These are phyloP conservation scores for Salmacisia buchloeana DNA, from an alignment of 1,284 basidiomycete species.

Conservation along the genomic window DNA sequence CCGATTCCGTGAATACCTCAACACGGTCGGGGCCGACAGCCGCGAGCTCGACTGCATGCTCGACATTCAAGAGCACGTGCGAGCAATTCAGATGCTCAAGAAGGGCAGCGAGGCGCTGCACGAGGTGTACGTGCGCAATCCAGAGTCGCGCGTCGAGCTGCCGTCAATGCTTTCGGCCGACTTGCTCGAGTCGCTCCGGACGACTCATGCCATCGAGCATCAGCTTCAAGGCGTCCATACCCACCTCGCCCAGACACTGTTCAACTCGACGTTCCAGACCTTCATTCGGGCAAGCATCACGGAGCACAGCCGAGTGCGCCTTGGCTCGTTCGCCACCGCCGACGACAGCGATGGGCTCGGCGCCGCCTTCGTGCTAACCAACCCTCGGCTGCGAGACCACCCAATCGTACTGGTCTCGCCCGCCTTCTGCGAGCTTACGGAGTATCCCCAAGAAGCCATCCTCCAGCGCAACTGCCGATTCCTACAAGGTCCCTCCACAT, in stretches of 20 bases:
- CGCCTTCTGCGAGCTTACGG: conserved; percentile 34
- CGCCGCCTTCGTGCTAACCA: conserved; percentile 28
- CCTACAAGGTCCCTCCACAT: conserved; percentile 32
- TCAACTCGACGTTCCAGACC: conserved; percentile 23
- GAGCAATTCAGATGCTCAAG: conserved; percentile 5
- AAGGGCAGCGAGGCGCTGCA: conserved; percentile 12
- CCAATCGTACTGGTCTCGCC: conserved; percentile 38
- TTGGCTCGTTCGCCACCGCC: conserved; percentile 24
- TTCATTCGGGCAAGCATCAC: conserved; percentile 29
- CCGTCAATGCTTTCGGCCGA: conserved; percentile 8
- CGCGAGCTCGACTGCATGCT: conserved; percentile 9
- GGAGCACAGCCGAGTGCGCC: conserved; percentile 22
- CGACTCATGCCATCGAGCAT: conserved; percentile 8
- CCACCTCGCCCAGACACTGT: conserved; percentile 24
- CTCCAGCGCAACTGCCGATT: conserved; percentile 44
- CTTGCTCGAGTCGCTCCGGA: conserved; percentile 10
- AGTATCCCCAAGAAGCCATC: conserved; percentile 26
- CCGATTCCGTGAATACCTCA: conserved; percentile 23
- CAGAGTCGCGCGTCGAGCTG: conserved; percentile 5
- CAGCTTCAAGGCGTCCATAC: conserved; percentile 14
- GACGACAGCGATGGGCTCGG: conserved; percentile 15
- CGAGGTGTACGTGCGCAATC: conserved; percentile 17
- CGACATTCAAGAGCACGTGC: conserved; percentile 17
- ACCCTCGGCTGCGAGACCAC: conserved; percentile 26
- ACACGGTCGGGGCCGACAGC: background rate